phyloP scores from a whole-genome alignment of 1,284 basidiomycete genomes.

The Ceratobasidium sp. region DNA sequence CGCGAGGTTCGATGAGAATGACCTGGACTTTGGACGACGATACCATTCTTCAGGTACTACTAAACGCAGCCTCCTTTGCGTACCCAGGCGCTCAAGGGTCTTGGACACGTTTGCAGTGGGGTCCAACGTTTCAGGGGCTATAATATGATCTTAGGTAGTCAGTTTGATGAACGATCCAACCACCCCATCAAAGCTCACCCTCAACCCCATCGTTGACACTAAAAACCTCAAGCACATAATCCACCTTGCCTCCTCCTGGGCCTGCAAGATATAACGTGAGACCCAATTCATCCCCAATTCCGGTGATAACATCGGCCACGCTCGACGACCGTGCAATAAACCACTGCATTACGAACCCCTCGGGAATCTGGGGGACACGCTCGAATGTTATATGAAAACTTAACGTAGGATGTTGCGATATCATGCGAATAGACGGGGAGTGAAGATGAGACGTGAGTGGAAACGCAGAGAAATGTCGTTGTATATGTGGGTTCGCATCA shows the following conservation, averaged over 20 bases:
- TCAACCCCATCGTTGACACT: constrained; percentile 61
- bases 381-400: constrained; percentile 70
- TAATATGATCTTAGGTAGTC: constrained; percentile 42
- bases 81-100: constrained; percentile 57
- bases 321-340: constrained; percentile 71
- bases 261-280: constrained; percentile 72
- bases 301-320: constrained; percentile 68
- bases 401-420: constrained; percentile 76
- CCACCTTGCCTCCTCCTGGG: constrained; percentile 71
- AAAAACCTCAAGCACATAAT: constrained; percentile 77
- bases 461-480: constrained; percentile 78
- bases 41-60: constrained; percentile 86
- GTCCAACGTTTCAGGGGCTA: constrained; percentile 63
- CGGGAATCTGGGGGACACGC: constrained; percentile 83
- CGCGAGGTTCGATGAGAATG: constrained; percentile 61
- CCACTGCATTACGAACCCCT: constrained; percentile 74
- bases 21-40: constrained; percentile 72
- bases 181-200: constrained; percentile 60
- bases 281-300: constrained; percentile 75
- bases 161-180: constrained; percentile 1
- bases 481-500: constrained; percentile 58
- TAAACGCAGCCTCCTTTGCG: constrained; percentile 65
- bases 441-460: constrained; percentile 78
- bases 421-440: constrained; percentile 74
- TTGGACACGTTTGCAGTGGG: constrained; percentile 59